Percentiles rank a stretch among this genome's conserved stretches.
phyloP scores from a whole-genome alignment of 2,329 filamentous ascomycete genomes.

The Verticillium isaacii region DNA sequence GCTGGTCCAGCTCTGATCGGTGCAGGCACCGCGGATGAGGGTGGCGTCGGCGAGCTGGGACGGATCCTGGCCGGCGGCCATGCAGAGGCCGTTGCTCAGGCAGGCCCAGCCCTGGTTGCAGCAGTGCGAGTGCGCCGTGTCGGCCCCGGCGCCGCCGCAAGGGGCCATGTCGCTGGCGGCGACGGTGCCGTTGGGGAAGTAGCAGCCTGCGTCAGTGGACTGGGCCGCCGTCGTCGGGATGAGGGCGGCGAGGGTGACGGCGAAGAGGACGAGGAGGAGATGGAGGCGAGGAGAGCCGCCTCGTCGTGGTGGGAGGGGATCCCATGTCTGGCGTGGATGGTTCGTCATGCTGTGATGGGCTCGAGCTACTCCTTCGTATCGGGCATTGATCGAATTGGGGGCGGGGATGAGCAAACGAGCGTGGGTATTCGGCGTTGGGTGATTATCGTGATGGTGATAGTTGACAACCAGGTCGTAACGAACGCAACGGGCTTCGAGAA shows the following conservation, averaged over 20 bases:
- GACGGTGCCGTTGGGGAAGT: neutral
- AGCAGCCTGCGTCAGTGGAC: neutral
- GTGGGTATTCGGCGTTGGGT: neutral
- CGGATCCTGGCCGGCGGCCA: constrained; percentile 1
- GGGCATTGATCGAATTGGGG: neutral
- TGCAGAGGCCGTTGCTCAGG: constrained; percentile 3
- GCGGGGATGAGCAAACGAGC: too few species aligned
- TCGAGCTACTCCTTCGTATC: neutral
- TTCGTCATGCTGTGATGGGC: neutral
- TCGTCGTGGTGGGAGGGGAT: neutral
- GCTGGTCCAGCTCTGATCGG: neutral
- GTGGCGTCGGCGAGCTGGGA: neutral
- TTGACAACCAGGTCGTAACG: neutral
- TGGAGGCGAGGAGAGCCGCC: neutral
- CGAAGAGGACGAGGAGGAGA: neutral
- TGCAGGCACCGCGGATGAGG: constrained; percentile 1
- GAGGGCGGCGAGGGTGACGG: neutral
- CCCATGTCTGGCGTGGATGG: neutral
- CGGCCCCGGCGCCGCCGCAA: neutral
- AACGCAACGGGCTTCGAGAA: neutral
- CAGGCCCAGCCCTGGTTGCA: constrained; percentile 1
- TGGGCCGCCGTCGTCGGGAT: neutral
- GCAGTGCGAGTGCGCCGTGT: constrained; percentile 1
- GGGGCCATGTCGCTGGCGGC: neutral
- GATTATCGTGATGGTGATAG: neutral